Base-by-base conservation (phyloP, 352 stramenopile species). In the Globisporangium recalcitrans region DNA sequence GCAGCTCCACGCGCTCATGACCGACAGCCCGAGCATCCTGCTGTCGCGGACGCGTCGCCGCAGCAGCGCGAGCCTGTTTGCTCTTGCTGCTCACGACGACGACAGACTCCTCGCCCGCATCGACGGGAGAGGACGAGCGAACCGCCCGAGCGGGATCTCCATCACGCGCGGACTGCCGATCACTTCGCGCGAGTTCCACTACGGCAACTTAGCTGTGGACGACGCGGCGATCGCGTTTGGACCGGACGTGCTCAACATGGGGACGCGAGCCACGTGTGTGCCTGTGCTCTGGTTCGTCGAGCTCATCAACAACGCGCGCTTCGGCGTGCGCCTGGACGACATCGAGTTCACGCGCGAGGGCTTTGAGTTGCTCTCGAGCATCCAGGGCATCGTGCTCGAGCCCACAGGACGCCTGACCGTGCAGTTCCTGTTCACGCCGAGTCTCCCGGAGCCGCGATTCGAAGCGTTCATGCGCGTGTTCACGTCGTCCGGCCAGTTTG, bases 401-500 rank as follows among this genome's bases (percentile, higher is more conserved):
- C 76, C 75, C 0, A 64, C 65, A 0, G 63, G 76, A 29, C 64
- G 61, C 36, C 61, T 84, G 26, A 65, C 71, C 16, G 21, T 89
- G 19, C 56, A 75, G 26, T 63, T 86, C 34, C 54, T 77, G 6
- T 75, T 80, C 54, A 61, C 85, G 8, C 69, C 70, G 10, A 59
- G 67, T 54, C 58, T 73, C 26, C 66, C 64, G 21, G 54, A 69
- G 36, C 51, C 63, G 10, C 54, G 70, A 40, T 62, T 53, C 16
- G 64, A 74, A 16, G 59, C 68, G 21, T 72, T 65, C 59, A 66
- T 87, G 36, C 67, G 77, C 16, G 47, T 90, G 4, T 57, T 69
- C 8, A 87, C 80, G 16, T 79, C 80, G 3, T 72, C 70, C 1
- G 80, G 80, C 1, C 51, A 75, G 31, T 85, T 90, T 52, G 55